Conservation (phyloP, 805 yeast species). For the Saccharomyces cerevisiae region DNA sequence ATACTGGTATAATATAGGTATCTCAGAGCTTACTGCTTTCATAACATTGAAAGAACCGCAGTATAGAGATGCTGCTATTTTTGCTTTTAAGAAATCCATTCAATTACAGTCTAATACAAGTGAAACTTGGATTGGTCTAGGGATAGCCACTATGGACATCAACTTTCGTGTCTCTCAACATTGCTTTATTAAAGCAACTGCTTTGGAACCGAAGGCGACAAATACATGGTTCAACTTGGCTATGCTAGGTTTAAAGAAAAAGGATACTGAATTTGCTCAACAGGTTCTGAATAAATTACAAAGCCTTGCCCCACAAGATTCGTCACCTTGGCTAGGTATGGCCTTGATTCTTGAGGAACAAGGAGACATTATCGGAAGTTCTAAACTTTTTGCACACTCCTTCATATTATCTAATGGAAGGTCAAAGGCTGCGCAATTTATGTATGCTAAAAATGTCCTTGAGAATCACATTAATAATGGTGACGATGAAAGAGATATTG, state of each 20-base stretch:
- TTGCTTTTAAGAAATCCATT: constrained; percentile 56
- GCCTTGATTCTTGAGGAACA: constrained; percentile 52
- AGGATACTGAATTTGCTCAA: constrained; percentile 64
- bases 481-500: constrained; percentile 46
- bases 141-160: constrained; percentile 57
- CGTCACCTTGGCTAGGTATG: constrained; percentile 78
- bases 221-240: constrained; percentile 78
- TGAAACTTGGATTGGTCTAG: constrained; percentile 76
- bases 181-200: constrained; percentile 76
- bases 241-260: constrained; percentile 56
- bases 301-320: constrained; percentile 68
- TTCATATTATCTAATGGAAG: constrained; percentile 68
- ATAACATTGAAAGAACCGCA: constrained; percentile 21
- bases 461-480: constrained; percentile 37
- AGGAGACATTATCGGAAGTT: constrained; percentile 46
- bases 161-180: constrained; percentile 81
- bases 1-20: constrained; percentile 61
- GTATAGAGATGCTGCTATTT: constrained; percentile 46
- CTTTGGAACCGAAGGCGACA: constrained; percentile 60
- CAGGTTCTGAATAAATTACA: constrained; percentile 68
- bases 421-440: constrained; percentile 57
- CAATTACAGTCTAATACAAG: constrained; percentile 61
- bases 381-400: constrained; percentile 65
- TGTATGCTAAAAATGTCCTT: constrained; percentile 58
- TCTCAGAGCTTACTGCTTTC: constrained; percentile 47